Evolutionary conservation across 83 land plant species (phyloP).

Genomic region (Larix sibirica): DNA sequence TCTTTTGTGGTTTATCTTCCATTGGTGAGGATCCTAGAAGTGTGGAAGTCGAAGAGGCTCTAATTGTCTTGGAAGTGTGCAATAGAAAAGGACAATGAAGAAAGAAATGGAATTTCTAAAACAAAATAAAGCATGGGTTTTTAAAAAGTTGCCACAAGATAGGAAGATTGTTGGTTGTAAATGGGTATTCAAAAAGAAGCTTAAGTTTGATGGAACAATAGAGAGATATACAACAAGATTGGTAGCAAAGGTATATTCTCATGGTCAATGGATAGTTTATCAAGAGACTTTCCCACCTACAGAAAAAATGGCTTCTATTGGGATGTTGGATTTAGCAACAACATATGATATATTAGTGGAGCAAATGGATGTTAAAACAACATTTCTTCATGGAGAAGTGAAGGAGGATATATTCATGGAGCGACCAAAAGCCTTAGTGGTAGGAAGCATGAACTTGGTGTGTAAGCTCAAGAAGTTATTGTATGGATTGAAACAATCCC

Average conservation of each 20-base stretch:
- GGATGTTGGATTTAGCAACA: too few species aligned
- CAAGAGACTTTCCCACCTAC: too few species aligned
- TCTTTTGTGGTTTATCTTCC: neutral
- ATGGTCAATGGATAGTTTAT: neutral
- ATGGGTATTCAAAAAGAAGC: conserved; percentile 23
- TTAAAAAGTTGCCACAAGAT: conserved; percentile 4
- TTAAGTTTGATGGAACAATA: neutral
- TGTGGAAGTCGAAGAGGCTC: neutral
- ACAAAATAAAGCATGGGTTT: conserved; percentile 15
- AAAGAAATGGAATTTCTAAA: conserved; percentile 2
- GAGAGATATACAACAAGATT: conserved; percentile 10
- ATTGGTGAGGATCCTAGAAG: neutral
- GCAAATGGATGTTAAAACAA: too few species aligned
- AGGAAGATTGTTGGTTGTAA: neutral
- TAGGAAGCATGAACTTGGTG: too few species aligned
- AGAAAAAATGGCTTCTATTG: too few species aligned
- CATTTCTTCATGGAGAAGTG: too few species aligned
- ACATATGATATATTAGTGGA: too few species aligned
- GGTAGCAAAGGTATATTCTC: conserved; percentile 11
- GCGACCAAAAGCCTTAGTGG: too few species aligned
- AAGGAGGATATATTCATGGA: too few species aligned
- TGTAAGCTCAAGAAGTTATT: too few species aligned
- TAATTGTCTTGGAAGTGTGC: neutral
- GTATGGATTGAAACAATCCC: too few species aligned
- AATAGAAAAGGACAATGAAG: neutral